Base-by-base conservation (phyloP, 2,329 filamentous ascomycete genomes). In the Penicillium hesseltinei region DNA sequence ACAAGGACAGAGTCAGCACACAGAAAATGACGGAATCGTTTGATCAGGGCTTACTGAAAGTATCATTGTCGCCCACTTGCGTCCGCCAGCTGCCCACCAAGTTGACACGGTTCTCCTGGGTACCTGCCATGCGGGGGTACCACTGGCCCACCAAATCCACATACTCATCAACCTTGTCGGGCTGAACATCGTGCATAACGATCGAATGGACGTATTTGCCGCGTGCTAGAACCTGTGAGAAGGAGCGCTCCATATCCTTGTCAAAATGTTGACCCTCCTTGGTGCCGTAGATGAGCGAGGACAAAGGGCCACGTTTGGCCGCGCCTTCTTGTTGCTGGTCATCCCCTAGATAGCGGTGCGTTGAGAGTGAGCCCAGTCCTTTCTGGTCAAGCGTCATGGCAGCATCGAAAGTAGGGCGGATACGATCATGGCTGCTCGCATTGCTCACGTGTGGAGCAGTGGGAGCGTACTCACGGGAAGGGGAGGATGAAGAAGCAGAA, bases 171-270 rank as follows among this genome's bases (percentile, higher is more conserved):
- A 97, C 90, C 78, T 91, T 94, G 69, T 97, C 92, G 60, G 92
- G 92, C 79, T 95, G 92, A 64, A 99, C 94, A 61, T 95, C 86
- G 80, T 99, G 94, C 72, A 96, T 91, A 58, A 96, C 92, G 74
- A 99, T 97, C 46, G 92, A 95, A 77, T 99, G 94, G 54, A 99
- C 92, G 71, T 99, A 99, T 80, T 99, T 99, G 71, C 94, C 94
- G 64, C 94, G 85, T 25, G 94, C 94, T 45, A 99, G 81, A 44
- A 97, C 90, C 75, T 97, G 92, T 51, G 90, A 95, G 79, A 97
- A 99, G 73, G 90, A 95, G 57, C 92, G 88, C 79, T 97, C 92
- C 71, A 99, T 93, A 78, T 97, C 93, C 63, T 90, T 89, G 71
- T 99, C 94, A 73, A 97, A 85, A 78, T 96, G 90, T 60, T 92